Conservation (phyloP, 768 basidiomycete species). For the Royoungia palumana region DNA sequence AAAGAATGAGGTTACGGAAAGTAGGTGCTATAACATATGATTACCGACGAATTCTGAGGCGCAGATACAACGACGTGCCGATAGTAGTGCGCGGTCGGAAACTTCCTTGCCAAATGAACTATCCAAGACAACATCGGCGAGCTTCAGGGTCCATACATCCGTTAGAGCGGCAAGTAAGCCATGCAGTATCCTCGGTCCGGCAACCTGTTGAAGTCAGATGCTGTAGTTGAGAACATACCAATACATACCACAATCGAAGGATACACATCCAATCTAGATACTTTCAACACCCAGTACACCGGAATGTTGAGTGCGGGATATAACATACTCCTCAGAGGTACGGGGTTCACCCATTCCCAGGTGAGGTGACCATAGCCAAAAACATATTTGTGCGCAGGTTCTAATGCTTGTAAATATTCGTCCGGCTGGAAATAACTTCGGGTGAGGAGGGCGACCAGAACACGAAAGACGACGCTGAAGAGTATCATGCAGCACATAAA, state of each 20-base stretch:
- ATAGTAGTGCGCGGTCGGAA: conserved; percentile 39
- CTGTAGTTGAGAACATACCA: background rate
- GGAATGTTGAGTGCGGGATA: conserved; percentile 84
- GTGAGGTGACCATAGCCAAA: conserved; percentile 91
- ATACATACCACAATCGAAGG: conserved; percentile 60
- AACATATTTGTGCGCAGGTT: conserved; percentile 84
- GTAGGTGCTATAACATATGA: conserved; percentile 50
- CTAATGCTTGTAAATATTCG: conserved; percentile 93
- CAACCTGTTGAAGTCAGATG: conserved; percentile 45
- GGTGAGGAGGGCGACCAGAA: conserved; percentile 64
- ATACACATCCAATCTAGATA: conserved; percentile 47
- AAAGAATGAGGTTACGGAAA: conserved; percentile 87
- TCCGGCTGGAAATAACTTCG: conserved; percentile 94
- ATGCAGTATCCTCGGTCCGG: conserved; percentile 71
- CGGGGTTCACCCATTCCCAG: conserved; percentile 86
- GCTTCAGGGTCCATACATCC: conserved; percentile 67
- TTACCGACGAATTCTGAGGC: background rate
- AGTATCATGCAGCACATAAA: conserved; percentile 12
- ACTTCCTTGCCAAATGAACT: conserved; percentile 37
- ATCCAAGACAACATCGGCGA: conserved; percentile 59
- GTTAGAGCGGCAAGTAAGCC: conserved; percentile 75
- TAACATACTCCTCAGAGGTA: conserved; percentile 73
- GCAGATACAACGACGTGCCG: conserved; percentile 48
- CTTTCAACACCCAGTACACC: conserved; percentile 67
- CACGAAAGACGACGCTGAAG: conserved; percentile 48